phyloP scores from a whole-genome alignment of 208 protist genomes.

The Wallacemonas sp. region DNA sequence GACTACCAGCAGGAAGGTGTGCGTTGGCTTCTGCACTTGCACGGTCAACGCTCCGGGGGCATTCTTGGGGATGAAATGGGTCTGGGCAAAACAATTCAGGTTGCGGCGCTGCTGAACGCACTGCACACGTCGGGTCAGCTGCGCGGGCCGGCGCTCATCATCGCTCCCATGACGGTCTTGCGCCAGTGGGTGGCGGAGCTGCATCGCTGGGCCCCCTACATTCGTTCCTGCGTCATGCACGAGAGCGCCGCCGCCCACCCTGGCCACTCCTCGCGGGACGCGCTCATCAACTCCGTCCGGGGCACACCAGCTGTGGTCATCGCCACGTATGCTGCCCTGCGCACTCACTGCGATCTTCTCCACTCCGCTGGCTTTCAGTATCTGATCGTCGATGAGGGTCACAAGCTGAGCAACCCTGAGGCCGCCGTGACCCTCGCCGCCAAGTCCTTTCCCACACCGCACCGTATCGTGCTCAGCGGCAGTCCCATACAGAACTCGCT shows the following conservation, averaged over 20 bases:
- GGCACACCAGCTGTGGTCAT: conserved; percentile 86
- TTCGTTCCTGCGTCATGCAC: conserved; percentile 89
- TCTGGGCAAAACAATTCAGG: conserved; percentile 97
- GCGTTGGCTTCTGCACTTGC: conserved; percentile 96
- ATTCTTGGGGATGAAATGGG: conserved; percentile 98
- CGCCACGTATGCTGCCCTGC: conserved; percentile 93
- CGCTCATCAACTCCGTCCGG: conserved; percentile 50
- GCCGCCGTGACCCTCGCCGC: conserved; percentile 93
- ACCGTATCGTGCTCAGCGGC: conserved; percentile 96
- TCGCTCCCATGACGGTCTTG: conserved; percentile 93
- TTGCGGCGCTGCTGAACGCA: conserved; percentile 89
- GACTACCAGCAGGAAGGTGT: conserved; percentile 94
- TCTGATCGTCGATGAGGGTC: conserved; percentile 97
- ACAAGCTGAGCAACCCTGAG: conserved; percentile 97
- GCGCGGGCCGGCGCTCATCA: conserved; percentile 88
- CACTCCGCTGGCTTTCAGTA: conserved; percentile 89
- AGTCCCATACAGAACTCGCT: conserved; percentile 99
- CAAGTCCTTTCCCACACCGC: conserved; percentile 94
- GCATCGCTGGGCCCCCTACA: conserved; percentile 91
- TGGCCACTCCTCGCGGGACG: conserved; percentile 28
- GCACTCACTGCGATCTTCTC: conserved; percentile 57
- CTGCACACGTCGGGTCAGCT: conserved; percentile 77
- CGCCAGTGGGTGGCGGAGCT: conserved; percentile 95
- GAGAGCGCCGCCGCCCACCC: conserved; percentile 45
- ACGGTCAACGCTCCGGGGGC: conserved; percentile 86